phyloP scores from a whole-genome alignment of 2,329 filamentous ascomycete species.

The Periglandula ipomoeae region DNA sequence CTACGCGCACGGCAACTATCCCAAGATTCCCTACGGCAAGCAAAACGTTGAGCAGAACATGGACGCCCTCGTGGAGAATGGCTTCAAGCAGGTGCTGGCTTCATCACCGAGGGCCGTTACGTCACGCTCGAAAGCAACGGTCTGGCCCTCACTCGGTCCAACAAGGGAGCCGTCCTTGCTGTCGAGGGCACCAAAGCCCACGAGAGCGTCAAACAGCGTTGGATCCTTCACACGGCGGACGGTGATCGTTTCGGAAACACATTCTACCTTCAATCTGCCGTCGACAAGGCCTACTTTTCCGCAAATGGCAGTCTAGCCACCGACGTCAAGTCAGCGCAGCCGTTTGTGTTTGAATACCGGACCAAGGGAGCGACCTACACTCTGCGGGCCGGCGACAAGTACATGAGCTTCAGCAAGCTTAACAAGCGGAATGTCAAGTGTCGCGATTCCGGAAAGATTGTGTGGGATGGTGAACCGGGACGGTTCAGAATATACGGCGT shows the following conservation, averaged over 20 bases:
- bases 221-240: slow-evolving; percentile 34
- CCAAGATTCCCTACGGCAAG: slow-evolving; percentile 9
- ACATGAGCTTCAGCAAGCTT: not conserved
- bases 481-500: slow-evolving; percentile 3
- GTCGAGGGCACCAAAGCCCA: slow-evolving; percentile 18
- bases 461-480: not conserved
- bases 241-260: slow-evolving; percentile 15
- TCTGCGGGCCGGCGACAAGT: not conserved
- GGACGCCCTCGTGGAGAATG: slow-evolving; percentile 57
- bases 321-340: not conserved
- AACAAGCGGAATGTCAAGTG: not conserved
- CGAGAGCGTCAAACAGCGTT: slow-evolving; percentile 32
- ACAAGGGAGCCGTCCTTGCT: slow-evolving; percentile 15
- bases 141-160: slow-evolving; percentile 25
- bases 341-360: slow-evolving; percentile 1
- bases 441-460: not conserved
- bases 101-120: slow-evolving; percentile 44
- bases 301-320: slow-evolving; percentile 2
- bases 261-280: slow-evolving; percentile 15
- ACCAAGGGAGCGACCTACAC: slow-evolving; percentile 4
- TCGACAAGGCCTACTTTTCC: slow-evolving; percentile 13
- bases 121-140: slow-evolving; percentile 36
- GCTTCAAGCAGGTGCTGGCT: slow-evolving; percentile 40
- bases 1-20: slow-evolving; percentile 21
- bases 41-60: slow-evolving; percentile 65